These are phyloP conservation scores for Phytopythium montanum DNA, from an alignment of 352 stramenopile genomes.

Conservation along the genomic window DNA sequence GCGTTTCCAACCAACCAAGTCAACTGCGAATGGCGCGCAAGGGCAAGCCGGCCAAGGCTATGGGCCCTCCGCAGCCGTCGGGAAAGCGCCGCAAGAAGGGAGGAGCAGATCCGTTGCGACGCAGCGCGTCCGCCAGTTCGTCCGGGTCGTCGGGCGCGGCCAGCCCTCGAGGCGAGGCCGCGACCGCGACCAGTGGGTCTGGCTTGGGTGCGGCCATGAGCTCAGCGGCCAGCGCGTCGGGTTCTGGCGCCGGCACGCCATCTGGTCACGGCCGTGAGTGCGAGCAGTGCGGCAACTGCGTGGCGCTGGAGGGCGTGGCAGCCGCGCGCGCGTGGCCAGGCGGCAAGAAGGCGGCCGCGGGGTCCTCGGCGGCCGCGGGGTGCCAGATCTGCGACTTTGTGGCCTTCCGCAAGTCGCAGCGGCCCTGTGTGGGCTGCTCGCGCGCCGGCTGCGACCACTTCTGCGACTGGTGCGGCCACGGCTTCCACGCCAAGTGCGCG, in stretches of 20 bases:
- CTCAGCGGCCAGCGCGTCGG: constrained; percentile 7
- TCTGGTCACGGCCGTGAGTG: constrained; percentile 47
- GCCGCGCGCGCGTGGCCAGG: constrained; percentile 35
- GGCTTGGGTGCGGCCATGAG: neutral
- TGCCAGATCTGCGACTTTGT: constrained; percentile 87
- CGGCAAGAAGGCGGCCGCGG: constrained; percentile 39
- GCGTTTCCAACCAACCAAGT: neutral
- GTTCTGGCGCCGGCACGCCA: constrained; percentile 23
- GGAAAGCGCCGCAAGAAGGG: constrained; percentile 25
- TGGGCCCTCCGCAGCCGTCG: constrained; percentile 9
- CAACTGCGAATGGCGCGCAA: constrained; percentile 5
- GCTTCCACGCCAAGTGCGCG: constrained; percentile 75
- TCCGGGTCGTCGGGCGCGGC: constrained; percentile 16
- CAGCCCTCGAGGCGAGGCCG: neutral
- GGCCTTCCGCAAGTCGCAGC: constrained; percentile 55
- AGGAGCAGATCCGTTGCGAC: constrained; percentile 1
- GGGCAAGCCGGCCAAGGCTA: neutral
- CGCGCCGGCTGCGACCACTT: constrained; percentile 68
- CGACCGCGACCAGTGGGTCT: constrained; percentile 1
- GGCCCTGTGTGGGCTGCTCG: constrained; percentile 63
- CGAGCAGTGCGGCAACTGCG: constrained; percentile 39
- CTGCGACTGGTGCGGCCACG: constrained; percentile 83
- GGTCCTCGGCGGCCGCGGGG: constrained; percentile 18
- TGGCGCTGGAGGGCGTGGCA: constrained; percentile 33
- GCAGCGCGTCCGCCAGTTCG: constrained; percentile 11